A percentile compares a stretch with the other conserved stretches of the same genome.
These are phyloP conservation scores for Alternaria ventricosa DNA, from an alignment of 2,329 filamentous ascomycete species.

Conservation along the genomic window DNA sequence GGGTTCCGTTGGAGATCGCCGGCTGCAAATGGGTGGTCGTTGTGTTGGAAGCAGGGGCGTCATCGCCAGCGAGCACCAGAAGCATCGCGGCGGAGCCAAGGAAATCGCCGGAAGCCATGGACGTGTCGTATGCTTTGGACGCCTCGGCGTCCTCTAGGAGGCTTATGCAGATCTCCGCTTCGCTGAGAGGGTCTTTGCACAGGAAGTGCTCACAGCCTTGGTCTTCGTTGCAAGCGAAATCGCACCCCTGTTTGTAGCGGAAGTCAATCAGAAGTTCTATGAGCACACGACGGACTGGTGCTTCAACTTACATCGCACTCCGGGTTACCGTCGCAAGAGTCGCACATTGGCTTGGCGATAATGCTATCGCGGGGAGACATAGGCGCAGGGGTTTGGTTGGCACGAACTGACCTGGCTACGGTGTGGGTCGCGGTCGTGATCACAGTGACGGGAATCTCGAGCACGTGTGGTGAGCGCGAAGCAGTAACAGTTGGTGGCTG, in stretches of 20 bases:
- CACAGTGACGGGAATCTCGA: not conserved
- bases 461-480: not conserved
- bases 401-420: not conserved
- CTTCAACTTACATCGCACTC: not conserved
- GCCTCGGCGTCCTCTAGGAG: not conserved
- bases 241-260: not conserved
- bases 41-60: not conserved
- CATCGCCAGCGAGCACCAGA: not conserved
- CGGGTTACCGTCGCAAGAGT: not conserved
- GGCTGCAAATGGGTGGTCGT: not conserved
- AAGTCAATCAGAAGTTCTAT: not conserved
- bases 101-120: not conserved
- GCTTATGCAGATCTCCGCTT: not conserved
- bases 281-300: not conserved
- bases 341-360: not conserved
- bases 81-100: conserved; percentile 1
- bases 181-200: not conserved
- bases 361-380: not conserved
- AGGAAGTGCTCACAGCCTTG: not conserved
- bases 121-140: not conserved
- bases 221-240: not conserved
- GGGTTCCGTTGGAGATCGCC: not conserved
- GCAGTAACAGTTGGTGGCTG: conserved; percentile 1
- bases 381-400: not conserved
- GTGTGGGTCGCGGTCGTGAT: not conserved